phyloP scores from a whole-genome alignment of 768 basidiomycete genomes.

The Crepidotus variabilis region DNA sequence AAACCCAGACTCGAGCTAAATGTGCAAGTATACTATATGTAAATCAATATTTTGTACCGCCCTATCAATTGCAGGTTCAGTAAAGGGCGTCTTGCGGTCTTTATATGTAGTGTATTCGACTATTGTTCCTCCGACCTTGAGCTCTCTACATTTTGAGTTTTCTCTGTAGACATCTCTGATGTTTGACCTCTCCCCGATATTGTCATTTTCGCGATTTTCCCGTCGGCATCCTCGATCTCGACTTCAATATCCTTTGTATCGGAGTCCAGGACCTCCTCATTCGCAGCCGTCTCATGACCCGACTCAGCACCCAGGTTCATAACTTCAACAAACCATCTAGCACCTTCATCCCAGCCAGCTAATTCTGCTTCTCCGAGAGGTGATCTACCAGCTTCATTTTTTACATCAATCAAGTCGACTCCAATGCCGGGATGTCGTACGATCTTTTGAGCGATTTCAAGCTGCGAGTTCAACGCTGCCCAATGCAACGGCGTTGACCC shows the following conservation, averaged over 20 bases:
- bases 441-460: constrained; percentile 55
- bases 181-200: constrained; percentile 26
- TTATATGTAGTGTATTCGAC: neutral
- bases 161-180: neutral
- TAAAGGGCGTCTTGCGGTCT: too few relatives aligned
- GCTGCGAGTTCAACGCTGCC: constrained; percentile 84
- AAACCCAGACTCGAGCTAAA: too few relatives aligned
- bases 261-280: constrained; percentile 27
- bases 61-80: too few relatives aligned
- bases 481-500: constrained; percentile 88
- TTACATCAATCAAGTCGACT: constrained; percentile 67
- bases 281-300: constrained; percentile 29
- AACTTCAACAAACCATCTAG: constrained; percentile 75
- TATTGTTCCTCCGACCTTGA: neutral
- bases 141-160: neutral
- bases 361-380: constrained; percentile 82
- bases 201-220: constrained; percentile 62
- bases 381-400: constrained; percentile 68
- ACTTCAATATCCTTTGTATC: constrained; percentile 50
- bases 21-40: too few relatives aligned
- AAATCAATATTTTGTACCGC: too few relatives aligned
- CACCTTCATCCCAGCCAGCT: constrained; percentile 80
- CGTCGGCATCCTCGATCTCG: constrained; percentile 71
- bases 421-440: constrained; percentile 63
- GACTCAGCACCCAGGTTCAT: constrained; percentile 65